Evolutionary conservation across 495 filamentous ascomycete genomes (phyloP), one percentile per base, ranked within the genome.

Genomic region (Penicillium maclennaniae): DNA sequence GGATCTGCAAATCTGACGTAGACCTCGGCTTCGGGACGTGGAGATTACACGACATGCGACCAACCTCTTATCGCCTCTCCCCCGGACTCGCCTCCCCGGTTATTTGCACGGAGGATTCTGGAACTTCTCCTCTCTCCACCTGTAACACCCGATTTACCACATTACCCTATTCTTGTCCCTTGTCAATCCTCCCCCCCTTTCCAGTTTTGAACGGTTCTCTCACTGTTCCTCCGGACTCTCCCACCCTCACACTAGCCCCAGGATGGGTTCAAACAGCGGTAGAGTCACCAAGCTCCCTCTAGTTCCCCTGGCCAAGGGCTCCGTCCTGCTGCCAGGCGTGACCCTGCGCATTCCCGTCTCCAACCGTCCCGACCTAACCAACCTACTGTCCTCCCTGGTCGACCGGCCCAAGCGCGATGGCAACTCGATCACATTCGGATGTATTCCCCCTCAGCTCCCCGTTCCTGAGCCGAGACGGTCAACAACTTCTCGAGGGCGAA

Each of bases 391-490:
- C 7, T 82, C 85, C 37, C 76, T 93, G 42, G 87, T 90, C 62
- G 83, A 83, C 47, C 81, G 81, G 42, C 79, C 83, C 48, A 83
- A 80, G 34, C 80, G 83, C 7, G 85, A 86, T 58, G 77, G 78
- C 43, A 82, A 80, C 53, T 68, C 79, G 49, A 81, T 93, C 53
- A 83, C 84, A 37, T 83, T 96, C 56, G 87, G 84, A 53, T 96
- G 91, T 69, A 79, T 95, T 56, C 91, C 91, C 91, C 34, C 77
- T 95, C 47, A 81, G 74, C 48, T 91, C 87, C 12, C 82, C 85
- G 15, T 73, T 84, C 16, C 71, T 95, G 21, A 83, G 81, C 49
- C 74, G 74, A 27, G 79, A 86, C 58, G 89, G 90, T 49, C 83
- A 90, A 68, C 76, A 80, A 45, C 77, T 93, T 28, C 76, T 91